Evolutionary conservation across 441 rosid genomes (phyloP).

Genomic region (Populus trichocarpa): DNA sequence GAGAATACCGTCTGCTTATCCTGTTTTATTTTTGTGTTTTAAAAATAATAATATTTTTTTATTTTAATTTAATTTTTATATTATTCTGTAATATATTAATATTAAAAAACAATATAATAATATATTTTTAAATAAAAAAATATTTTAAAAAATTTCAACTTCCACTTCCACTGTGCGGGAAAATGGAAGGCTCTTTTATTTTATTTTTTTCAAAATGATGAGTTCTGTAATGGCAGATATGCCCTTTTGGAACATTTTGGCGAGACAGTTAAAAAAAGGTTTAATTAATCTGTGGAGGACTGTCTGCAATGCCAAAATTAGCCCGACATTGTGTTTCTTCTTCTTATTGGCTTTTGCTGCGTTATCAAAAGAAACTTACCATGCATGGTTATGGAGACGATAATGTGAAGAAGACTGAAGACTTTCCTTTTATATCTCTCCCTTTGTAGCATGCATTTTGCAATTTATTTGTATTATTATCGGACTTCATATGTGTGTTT

Average conservation of each 20-base stretch:
- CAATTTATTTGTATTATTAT: neutral
- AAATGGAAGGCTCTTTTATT: constrained; percentile 12
- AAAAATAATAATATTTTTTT: too few species aligned
- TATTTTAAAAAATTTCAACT: too few species aligned
- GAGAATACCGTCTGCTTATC: neutral
- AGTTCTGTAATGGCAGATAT: neutral
- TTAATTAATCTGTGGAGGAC: neutral
- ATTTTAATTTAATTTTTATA: too few species aligned
- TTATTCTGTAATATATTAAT: too few species aligned
- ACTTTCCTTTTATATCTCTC: too few species aligned
- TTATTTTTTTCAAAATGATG: neutral
- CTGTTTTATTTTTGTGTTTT: too few species aligned
- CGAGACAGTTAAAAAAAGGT: neutral
- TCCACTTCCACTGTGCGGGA: constrained; percentile 23
- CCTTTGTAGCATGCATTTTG: neutral
- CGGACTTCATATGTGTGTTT: neutral
- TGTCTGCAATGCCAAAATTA: neutral
- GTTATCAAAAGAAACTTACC: too few species aligned
- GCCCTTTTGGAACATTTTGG: constrained; percentile 7
- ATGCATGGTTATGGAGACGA: neutral
- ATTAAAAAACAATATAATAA: too few species aligned
- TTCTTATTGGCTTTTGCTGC: neutral
- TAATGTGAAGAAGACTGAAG: too few species aligned
- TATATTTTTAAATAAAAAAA: too few species aligned
- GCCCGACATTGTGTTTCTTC: neutral